These are phyloP conservation scores for Fusarium bulbicola DNA, from an alignment of 2,329 filamentous ascomycete genomes.

Conservation along the genomic window DNA sequence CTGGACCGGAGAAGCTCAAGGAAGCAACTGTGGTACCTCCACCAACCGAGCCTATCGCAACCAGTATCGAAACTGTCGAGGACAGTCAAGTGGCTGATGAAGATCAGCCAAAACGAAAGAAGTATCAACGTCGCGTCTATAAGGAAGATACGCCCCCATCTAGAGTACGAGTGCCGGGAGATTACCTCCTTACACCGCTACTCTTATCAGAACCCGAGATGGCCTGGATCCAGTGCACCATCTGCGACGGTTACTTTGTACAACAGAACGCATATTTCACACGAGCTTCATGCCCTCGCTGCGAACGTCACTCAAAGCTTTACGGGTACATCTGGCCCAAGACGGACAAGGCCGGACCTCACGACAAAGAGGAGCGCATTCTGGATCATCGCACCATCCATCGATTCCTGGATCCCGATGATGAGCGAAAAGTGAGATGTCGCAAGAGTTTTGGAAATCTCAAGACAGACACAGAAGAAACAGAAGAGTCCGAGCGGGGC, in stretches of 20 bases:
- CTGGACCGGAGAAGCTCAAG: constrained; percentile 25
- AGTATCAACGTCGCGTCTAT: constrained; percentile 47
- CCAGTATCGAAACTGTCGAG: constrained; percentile 39
- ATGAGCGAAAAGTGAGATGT: constrained; percentile 68
- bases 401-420: constrained; percentile 78
- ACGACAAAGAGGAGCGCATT: constrained; percentile 76
- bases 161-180: constrained; percentile 68
- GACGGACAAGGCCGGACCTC: constrained; percentile 80
- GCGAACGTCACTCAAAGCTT: constrained; percentile 93
- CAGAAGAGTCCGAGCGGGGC: constrained; percentile 37
- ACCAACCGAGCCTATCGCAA: constrained; percentile 26
- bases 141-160: constrained; percentile 48
- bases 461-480: constrained; percentile 41
- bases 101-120: constrained; percentile 44
- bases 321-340: constrained; percentile 98
- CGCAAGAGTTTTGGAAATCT: constrained; percentile 46
- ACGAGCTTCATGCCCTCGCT: constrained; percentile 85
- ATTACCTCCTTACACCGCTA: constrained; percentile 83
- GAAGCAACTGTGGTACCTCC: constrained; percentile 8
- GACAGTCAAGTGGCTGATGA: constrained; percentile 28
- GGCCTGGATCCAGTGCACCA: constrained; percentile 90
- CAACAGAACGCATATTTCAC: constrained; percentile 90
- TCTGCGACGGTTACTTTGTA: constrained; percentile 83
- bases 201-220: constrained; percentile 78
- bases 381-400: constrained; percentile 89